Evolutionary conservation across 129 eudicot genomes (phyloP).

Genomic region (Pittosporum tobira): DNA sequence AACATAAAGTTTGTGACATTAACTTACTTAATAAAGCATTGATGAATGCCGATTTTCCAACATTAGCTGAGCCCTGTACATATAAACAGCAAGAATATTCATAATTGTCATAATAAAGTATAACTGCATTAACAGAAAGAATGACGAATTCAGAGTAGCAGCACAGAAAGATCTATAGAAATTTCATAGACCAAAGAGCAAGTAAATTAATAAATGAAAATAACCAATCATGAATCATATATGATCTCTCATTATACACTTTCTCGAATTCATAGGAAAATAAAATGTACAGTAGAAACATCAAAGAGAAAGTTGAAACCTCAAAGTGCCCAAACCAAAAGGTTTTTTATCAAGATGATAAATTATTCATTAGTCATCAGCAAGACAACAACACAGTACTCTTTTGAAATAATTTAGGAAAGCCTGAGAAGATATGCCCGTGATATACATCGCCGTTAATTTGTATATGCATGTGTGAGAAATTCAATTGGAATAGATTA

Average conservation of each 20-base stretch:
- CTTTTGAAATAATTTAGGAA: background rate
- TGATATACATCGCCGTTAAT: too few species aligned
- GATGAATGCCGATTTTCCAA: conserved; percentile 96
- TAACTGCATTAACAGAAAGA: background rate
- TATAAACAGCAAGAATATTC: conserved; percentile 18
- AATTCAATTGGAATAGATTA: too few species aligned
- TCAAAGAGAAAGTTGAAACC: background rate
- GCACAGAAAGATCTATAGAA: background rate
- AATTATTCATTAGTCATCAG: background rate
- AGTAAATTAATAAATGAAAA: background rate
- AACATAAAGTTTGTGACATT: background rate
- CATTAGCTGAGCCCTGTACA: conserved; percentile 92
- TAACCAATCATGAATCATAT: background rate
- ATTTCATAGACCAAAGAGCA: background rate
- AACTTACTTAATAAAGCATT: conserved; percentile 85
- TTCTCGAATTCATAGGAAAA: background rate
- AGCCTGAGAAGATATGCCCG: background rate
- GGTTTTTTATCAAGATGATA: background rate
- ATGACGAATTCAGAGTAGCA: background rate
- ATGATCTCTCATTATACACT: background rate
- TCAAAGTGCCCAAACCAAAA: background rate
- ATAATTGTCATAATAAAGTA: background rate
- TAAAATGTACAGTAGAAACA: background rate
- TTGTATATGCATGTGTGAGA: too few species aligned
- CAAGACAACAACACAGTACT: background rate